These are phyloP conservation scores for Schrenkiella parvula DNA, from an alignment of 345 rosid genomes.

Conservation along the genomic window DNA sequence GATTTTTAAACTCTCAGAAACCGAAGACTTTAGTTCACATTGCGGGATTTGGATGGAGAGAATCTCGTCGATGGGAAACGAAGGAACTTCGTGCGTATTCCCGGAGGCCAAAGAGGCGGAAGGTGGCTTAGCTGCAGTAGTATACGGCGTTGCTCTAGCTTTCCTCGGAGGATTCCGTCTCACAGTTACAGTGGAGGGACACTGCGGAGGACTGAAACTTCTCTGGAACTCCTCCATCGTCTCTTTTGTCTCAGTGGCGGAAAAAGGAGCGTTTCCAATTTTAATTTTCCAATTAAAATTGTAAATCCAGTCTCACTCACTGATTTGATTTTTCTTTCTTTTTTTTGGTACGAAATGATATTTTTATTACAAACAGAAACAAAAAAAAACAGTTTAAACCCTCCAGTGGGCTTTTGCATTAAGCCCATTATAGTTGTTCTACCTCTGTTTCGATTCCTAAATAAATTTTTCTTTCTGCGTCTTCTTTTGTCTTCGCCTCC, in stretches of 20 bases:
- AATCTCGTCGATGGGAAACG: conserved; percentile 67
- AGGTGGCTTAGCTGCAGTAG: conserved; percentile 20
- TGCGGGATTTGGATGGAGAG: conserved; percentile 34
- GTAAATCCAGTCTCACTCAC: background rate
- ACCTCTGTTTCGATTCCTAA: background rate
- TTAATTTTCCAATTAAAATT: conserved; percentile 11
- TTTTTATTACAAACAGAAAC: background rate
- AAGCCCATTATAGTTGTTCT: background rate
- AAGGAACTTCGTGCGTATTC: conserved; percentile 34
- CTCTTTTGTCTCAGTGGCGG: conserved; percentile 24
- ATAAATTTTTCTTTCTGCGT: background rate
- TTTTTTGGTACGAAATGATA: background rate
- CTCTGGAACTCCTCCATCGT: conserved; percentile 30
- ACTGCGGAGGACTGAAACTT: conserved; percentile 36
- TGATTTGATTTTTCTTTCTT: background rate
- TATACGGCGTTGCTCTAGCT: conserved; percentile 61
- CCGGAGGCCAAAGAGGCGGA: conserved; percentile 16
- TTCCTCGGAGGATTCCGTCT: conserved; percentile 77
- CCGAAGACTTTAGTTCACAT: conserved; percentile 14
- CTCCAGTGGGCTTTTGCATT: background rate
- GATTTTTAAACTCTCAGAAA: conserved; percentile 53
- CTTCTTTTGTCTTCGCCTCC: background rate
- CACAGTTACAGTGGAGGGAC: conserved; percentile 51
- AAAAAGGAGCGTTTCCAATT: conserved; percentile 9
- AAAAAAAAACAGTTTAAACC: background rate